phyloP scores from a whole-genome alignment of 164 flowering plant species.

The Amborella trichopoda region DNA sequence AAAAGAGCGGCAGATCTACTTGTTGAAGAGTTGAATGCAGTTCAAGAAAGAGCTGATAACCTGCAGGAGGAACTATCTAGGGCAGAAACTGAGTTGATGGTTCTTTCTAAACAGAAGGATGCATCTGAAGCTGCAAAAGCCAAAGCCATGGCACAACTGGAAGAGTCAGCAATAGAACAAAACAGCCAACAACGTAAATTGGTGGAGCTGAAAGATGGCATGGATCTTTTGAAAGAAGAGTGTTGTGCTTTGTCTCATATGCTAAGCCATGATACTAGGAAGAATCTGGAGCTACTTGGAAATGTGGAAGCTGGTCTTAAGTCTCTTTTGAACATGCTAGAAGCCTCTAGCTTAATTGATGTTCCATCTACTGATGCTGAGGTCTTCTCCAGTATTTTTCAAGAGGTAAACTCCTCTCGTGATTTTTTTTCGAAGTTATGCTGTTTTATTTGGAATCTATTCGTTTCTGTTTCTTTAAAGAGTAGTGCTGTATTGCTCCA shows the following conservation, averaged over 20 bases:
- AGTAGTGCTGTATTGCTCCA: no score
- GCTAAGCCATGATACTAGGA: slow-evolving; percentile 28
- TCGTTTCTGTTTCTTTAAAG: no score
- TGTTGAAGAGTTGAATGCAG: slow-evolving; percentile 84
- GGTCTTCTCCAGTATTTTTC: not conserved
- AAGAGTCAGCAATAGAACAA: slow-evolving; percentile 31
- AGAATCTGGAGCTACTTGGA: slow-evolving; percentile 41
- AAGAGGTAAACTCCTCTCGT: no score
- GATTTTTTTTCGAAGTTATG: no score
- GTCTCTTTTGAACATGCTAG: slow-evolving; percentile 24
- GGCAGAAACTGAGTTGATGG: slow-evolving; percentile 25
- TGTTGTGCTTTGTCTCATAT: slow-evolving; percentile 23
- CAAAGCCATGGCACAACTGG: slow-evolving; percentile 51
- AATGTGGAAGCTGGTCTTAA: slow-evolving; percentile 31
- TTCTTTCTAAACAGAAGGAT: slow-evolving; percentile 42
- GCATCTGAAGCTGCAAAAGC: slow-evolving; percentile 45
- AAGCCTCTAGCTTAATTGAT: slow-evolving; percentile 8
- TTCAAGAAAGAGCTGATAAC: slow-evolving; percentile 80
- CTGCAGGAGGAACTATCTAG: slow-evolving; percentile 76
- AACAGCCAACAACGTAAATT: slow-evolving; percentile 28
- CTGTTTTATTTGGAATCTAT: no score
- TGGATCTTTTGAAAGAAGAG: slow-evolving; percentile 32
- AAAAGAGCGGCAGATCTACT: slow-evolving; percentile 83
- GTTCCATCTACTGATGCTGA: slow-evolving; percentile 12
- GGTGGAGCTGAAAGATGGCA: slow-evolving; percentile 22